phyloP scores from a whole-genome alignment of 1,139 yeast species.

The Pichiaceae sp. region DNA sequence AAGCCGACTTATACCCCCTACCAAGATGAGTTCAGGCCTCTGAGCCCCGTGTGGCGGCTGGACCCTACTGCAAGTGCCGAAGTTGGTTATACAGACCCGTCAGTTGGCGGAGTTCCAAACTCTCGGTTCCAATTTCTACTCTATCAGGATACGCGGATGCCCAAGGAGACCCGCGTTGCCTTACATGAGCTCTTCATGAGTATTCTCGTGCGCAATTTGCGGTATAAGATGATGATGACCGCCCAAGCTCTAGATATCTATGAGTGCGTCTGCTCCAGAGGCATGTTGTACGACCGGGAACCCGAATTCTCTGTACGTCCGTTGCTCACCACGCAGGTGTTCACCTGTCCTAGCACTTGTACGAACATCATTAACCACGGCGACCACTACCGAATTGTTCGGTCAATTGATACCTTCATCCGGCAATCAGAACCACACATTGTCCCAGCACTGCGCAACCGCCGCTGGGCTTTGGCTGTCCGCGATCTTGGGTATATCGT shows the following conservation, averaged over 20 bases:
- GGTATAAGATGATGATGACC: slow-evolving; percentile 52
- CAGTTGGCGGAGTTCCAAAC: slow-evolving; percentile 23
- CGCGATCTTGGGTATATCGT: slow-evolving; percentile 77
- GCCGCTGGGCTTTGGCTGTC: slow-evolving; percentile 79
- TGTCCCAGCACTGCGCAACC: slow-evolving; percentile 47
- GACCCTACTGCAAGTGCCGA: slow-evolving; percentile 33
- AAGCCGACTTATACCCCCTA: slow-evolving; percentile 8
- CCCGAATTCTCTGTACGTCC: slow-evolving; percentile 76
- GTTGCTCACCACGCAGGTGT: slow-evolving; percentile 73
- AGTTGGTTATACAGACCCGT: slow-evolving; percentile 35
- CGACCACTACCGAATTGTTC: slow-evolving; percentile 57
- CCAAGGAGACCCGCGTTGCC: slow-evolving; percentile 55
- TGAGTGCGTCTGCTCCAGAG: slow-evolving; percentile 70
- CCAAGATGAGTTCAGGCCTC: slow-evolving; percentile 10
- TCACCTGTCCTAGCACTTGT: slow-evolving; percentile 78
- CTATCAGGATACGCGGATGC: slow-evolving; percentile 61
- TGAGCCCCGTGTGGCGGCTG: slow-evolving; percentile 34
- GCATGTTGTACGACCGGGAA: slow-evolving; percentile 63
- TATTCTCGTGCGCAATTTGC: slow-evolving; percentile 58
- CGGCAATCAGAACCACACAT: slow-evolving; percentile 45
- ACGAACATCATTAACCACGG: slow-evolving; percentile 62
- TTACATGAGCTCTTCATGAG: slow-evolving; percentile 66
- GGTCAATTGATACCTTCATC: slow-evolving; percentile 58
- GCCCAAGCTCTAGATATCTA: slow-evolving; percentile 80
- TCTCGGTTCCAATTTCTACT: slow-evolving; percentile 74